These are phyloP conservation scores for Pulicaria dysenterica DNA, from an alignment of 129 eudicot species.

Conservation along the genomic window DNA sequence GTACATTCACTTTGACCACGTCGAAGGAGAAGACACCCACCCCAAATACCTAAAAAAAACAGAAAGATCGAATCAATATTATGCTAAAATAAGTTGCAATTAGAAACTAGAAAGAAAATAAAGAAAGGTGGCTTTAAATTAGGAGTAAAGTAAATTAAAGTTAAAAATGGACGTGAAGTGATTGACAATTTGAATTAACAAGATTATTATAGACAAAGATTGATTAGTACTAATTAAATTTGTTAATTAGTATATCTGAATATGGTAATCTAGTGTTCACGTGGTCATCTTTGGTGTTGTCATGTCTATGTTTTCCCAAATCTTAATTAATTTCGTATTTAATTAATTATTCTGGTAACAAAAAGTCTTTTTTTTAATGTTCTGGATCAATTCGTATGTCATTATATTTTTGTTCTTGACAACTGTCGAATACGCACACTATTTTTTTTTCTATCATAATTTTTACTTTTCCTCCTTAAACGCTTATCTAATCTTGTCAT, in stretches of 20 bases:
- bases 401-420: conserved; percentile 32
- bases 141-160: conserved; percentile 28
- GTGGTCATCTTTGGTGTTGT: conserved; percentile 42
- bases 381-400: conserved; percentile 20
- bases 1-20: no score
- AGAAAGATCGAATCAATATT: neutral
- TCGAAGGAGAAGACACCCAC: no score
- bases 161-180: conserved; percentile 35
- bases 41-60: neutral
- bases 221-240: conserved; percentile 31
- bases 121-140: conserved; percentile 22
- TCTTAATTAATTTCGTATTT: conserved; percentile 16
- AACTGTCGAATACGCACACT: conserved; percentile 21
- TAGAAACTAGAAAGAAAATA: neutral
- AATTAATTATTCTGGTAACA: neutral
- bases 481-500: neutral
- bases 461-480: neutral
- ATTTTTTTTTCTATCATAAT: neutral
- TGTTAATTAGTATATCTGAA: conserved; percentile 11
- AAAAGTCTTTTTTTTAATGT: conserved; percentile 13
- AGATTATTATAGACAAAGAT: conserved; percentile 40
- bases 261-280: conserved; percentile 33
- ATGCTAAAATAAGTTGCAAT: neutral
- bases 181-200: conserved; percentile 30
- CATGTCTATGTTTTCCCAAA: conserved; percentile 26